Evolutionary conservation across 768 basidiomycete species (phyloP), one percentile per base, ranked within the genome.

Genomic region (Pulveroboletus frians): DNA sequence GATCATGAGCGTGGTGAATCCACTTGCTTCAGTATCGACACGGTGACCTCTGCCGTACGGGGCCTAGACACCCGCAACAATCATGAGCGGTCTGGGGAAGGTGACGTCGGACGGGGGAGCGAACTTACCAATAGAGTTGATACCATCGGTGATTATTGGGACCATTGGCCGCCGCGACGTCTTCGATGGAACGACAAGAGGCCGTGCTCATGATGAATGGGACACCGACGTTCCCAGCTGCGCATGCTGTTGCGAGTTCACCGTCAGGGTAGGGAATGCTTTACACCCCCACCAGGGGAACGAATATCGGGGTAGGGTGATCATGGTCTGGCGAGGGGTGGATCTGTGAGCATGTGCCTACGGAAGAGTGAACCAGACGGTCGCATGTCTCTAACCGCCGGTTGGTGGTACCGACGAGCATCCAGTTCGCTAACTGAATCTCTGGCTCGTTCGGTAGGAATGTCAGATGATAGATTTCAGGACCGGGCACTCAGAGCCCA

Each of bases 271-370:
- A 78, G 53, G 88, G 75, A 50, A 88, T 81, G n/a, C n/a, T n/a
- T 58, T 91, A 89, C 9, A 89, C 84, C 4, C 90, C 91, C 37
- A 92, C 79, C 7, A 89, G 83, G 1, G 83, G 85, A 34, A 90
- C 60, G 49, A 89, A 69, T 5, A 90, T 49, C 0, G 88, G 88
- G 0, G 76, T 67, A 2, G 78, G 66, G 50, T 84, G 32, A 89
- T 71, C 3, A 79, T 85, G 3, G 81, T 84, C 86, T 88, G 39
- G 29, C 26, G 18, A 26, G 30, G 13, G 5, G 6, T 6, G 5
- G 23, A 14, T 20, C n/a, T 23, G 4, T 46, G 34, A 46, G 42
- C 14, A 9, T 7, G 27, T 8, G 3, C n/a, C 10, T 26, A 26
- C 23, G 27, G 27, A 18, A 32, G 11, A 5, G 9, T 3, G 23